Conservation (phyloP, 805 yeast genomes). For the Yamadazyma philogaea region DNA sequence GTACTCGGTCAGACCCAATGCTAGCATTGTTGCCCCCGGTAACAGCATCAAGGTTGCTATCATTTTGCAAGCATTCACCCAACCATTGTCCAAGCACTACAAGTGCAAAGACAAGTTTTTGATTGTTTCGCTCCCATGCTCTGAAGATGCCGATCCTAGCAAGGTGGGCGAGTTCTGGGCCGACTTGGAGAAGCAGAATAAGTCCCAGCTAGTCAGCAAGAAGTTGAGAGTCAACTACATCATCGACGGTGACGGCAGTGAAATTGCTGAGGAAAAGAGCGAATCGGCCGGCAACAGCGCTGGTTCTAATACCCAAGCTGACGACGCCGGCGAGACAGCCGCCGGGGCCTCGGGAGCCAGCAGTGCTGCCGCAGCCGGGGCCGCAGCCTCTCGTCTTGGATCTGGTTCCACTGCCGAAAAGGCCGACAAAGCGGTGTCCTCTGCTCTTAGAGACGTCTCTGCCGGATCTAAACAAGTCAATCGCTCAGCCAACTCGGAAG, state of each 20-base stretch:
- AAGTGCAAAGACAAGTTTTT: constrained; percentile 91
- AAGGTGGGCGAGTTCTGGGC: constrained; percentile 73
- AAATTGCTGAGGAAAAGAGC: constrained; percentile 1
- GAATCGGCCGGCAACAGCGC: constrained; percentile 4
- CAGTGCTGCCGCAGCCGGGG: constrained; percentile 12
- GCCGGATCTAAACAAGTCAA: constrained; percentile 7
- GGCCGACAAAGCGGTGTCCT: constrained; percentile 5
- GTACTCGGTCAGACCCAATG: constrained; percentile 95
- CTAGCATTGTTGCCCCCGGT: constrained; percentile 76
- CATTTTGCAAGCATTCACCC: constrained; percentile 77
- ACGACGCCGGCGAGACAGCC: constrained; percentile 17
- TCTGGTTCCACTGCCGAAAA: constrained; percentile 10
- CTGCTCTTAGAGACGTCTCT: constrained; percentile 12
- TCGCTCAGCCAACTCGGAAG: constrained; percentile 17
- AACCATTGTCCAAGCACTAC: constrained; percentile 69
- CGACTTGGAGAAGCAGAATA: constrained; percentile 58
- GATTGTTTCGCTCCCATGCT: constrained; percentile 80
- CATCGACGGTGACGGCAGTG: constrained; percentile 20
- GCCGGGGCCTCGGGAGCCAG: constrained; percentile 9
- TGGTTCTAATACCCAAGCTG: constrained; percentile 18
- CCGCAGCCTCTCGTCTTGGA: constrained; percentile 15
- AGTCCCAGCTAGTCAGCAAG: constrained; percentile 55
- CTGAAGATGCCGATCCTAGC: constrained; percentile 51
- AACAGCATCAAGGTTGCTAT: constrained; percentile 69
- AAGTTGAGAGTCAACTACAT: constrained; percentile 63